Evolutionary conservation across 2,329 filamentous ascomycete species (phyloP).

Genomic region (Penicillium sp.): DNA sequence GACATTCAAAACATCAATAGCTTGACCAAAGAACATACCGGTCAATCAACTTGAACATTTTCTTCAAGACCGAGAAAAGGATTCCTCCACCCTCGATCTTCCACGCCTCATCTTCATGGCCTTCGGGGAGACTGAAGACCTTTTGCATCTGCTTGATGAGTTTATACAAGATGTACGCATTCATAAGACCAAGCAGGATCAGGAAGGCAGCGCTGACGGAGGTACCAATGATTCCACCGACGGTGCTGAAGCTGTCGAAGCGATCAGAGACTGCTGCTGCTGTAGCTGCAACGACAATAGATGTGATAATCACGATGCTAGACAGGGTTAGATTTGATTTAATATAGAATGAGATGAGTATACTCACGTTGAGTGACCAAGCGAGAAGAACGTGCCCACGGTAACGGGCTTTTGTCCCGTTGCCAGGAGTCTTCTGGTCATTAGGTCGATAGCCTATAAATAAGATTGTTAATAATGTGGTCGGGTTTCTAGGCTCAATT

Average conservation of each 20-base stretch:
- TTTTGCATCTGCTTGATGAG: conserved; percentile 66
- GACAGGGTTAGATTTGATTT: conserved; percentile 3
- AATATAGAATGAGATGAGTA: not conserved
- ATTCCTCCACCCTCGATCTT: conserved; percentile 75
- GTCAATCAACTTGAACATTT: conserved; percentile 71
- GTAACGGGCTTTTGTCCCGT: conserved; percentile 82
- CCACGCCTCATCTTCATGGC: conserved; percentile 54
- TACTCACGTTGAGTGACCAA: conserved; percentile 77
- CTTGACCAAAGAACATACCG: conserved; percentile 31
- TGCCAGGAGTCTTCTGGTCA: conserved; percentile 85
- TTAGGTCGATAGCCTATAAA: conserved; percentile 79
- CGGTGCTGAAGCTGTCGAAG: conserved; percentile 74
- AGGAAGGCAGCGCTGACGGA: conserved; percentile 81
- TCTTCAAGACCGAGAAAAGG: conserved; percentile 67
- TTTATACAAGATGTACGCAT: conserved; percentile 79
- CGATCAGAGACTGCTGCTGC: conserved; percentile 75
- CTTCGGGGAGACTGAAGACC: conserved; percentile 53
- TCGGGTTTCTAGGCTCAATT: not conserved
- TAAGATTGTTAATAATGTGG: conserved; percentile 35
- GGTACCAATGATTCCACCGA: conserved; percentile 88
- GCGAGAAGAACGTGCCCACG: conserved; percentile 89
- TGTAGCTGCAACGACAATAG: conserved; percentile 86
- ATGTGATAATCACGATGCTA: conserved; percentile 83
- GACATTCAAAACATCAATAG: not conserved
- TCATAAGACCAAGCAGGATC: conserved; percentile 76